These are phyloP conservation scores for Cymodocea nodosa DNA, from an alignment of 116 monocot species.

Conservation along the genomic window DNA sequence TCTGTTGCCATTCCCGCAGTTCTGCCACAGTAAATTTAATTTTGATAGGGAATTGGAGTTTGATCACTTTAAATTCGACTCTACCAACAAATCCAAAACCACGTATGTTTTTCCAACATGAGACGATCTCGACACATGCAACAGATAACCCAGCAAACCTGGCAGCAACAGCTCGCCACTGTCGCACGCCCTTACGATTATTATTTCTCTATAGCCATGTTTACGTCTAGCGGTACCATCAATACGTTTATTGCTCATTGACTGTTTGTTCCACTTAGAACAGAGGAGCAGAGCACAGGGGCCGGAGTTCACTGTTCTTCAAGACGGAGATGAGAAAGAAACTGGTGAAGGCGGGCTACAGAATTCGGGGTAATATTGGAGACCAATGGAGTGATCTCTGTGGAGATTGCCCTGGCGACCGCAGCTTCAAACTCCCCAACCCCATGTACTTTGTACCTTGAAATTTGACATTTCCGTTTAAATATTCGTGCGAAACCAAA, in stretches of 20 bases:
- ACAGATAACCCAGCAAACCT: no score
- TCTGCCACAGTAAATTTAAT: no score
- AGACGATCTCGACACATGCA: no score
- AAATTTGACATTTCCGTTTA: background rate
- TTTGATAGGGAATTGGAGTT: no score
- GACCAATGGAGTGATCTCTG: slow-evolving; percentile 23
- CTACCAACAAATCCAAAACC: no score
- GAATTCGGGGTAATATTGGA: slow-evolving; percentile 16
- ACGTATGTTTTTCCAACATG: no score
- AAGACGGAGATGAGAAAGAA: slow-evolving; percentile 12
- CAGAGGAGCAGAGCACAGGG: slow-evolving; percentile 7
- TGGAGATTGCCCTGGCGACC: slow-evolving; percentile 9
- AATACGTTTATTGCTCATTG: background rate
- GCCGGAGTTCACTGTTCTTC: slow-evolving; percentile 5
- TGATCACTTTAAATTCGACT: no score
- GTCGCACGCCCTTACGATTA: background rate
- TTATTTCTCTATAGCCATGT: no score
- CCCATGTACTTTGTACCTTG: slow-evolving; percentile 24
- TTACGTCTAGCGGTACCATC: no score
- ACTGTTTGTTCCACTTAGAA: background rate
- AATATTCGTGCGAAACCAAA: no score
- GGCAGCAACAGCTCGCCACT: no score
- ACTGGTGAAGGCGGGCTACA: slow-evolving; percentile 14
- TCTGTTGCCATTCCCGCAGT: no score
- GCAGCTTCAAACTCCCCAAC: slow-evolving; percentile 21